Evolutionary conservation across 1,139 yeast genomes (phyloP), one percentile per base, ranked within the genome.

Genomic region (Zygotorulaspora mrakii): DNA sequence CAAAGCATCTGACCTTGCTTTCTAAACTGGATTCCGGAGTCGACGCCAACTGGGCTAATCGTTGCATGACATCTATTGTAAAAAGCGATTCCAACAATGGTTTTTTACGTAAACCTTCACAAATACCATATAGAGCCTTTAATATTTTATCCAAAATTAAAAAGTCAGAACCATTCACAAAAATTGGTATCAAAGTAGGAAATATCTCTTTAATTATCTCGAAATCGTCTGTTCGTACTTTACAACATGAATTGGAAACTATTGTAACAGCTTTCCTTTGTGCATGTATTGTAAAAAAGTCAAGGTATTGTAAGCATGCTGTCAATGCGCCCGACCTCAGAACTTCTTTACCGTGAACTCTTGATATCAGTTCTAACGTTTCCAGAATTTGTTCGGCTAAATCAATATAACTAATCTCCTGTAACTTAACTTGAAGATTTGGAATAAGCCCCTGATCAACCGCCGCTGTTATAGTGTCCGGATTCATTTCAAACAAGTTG

Each of bases 331-430:
- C 81, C 43, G 77, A 72, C 11, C 67, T 57, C 35, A 82, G 63
- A 18, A 82, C 70, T 26, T 68, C 71, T 36, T 66, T 61, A 2
- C 80, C 74, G 6, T 74, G 69, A 30, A 74, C 73, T 43, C 80
- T 66, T 1, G 88, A 78, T 9, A 83, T 75, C 64, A 77, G 70
- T 58, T 82, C 89, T 40, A 83, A 65, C 0, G 94, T 80, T 51
- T 82, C 89, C 31, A 91, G 66, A 0, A 91, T 89, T 61, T 89
- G 96, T 59, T 91, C 98, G 0, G 96, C 94, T 43, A 91, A 69
- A 60, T 91, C 98, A 40, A 91, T 89, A 59, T 77, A 88, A 43
- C 79, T 78, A 13, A 89, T 82, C 51, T 87, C 95, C 49, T 76
- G 61, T 32, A 91, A 64, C 52, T 84, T 84, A 9, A 71, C 68